Base-by-base conservation (phyloP, 306 rosid species). In the Vachellia collinsii region DNA sequence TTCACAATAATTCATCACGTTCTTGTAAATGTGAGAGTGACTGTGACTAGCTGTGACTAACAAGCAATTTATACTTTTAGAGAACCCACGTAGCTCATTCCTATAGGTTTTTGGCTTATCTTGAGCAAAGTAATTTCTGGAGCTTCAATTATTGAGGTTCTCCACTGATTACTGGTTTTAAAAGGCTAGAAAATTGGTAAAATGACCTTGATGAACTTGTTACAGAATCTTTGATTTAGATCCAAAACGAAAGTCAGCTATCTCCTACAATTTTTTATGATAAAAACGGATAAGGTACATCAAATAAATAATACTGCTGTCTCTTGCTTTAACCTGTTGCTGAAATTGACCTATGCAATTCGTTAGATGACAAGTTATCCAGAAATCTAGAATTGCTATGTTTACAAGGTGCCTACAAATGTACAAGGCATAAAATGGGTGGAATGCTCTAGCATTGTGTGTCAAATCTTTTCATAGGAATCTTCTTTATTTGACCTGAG, bases 21-120 rank as follows among this genome's bases (percentile, higher is more conserved):
- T 47, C 71, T 16, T 41, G 34, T 38, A 16, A 41, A 75, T 75
- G 73, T 59, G 74, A 22, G 64, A 8, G 78, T 72, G 62, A 70
- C 46, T 37, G 53, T 25, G 1, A 39, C 25, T 65, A 19, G 59
- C 19, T 38, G 23, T 65, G 38, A 65, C 56, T 64, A 65, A 54
- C 23, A 50, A 0, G 13, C 20, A 41, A 29, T 63, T 62, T 63
- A 5, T 42, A 25, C 43, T 6, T 37, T 63, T 67, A 54, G 76
- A 53, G 29, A 81, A 56, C 61, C 46, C 17, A 72, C 7, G 34
- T 58, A 36, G 37, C 43, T 6, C 14, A 59, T 39, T 48, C 74
- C 37, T 25, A 11, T 39, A 38, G 29, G 46, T 25, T 68, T 37
- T 23, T 54, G 70, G 12, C 48, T 58, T 79, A 47, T 50, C 56